phyloP scores from a whole-genome alignment of 192 early-diverging fungal species.

The Linnemannia zychae region DNA sequence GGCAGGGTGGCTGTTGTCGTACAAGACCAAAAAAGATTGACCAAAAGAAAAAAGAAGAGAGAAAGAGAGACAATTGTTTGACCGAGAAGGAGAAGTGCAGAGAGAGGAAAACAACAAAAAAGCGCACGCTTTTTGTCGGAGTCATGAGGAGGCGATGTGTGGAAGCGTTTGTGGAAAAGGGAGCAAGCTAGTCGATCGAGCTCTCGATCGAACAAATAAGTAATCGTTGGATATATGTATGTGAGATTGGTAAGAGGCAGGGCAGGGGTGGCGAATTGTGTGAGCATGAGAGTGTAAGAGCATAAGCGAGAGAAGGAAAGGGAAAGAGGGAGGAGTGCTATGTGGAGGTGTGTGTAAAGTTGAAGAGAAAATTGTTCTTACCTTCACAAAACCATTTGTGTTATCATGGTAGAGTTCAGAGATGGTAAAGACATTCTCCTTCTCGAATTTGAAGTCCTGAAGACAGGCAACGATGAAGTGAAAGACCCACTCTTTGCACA shows the following conservation, averaged over 20 bases:
- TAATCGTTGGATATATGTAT: no score
- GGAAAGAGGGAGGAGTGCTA: neutral
- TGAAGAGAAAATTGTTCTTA: conserved; percentile 38
- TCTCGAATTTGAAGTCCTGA: conserved; percentile 74
- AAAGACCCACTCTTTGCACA: conserved; percentile 88
- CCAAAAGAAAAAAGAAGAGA: conserved; percentile 1
- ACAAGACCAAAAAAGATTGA: neutral
- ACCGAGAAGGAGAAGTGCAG: neutral
- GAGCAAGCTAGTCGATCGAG: neutral
- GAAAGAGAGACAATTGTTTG: neutral
- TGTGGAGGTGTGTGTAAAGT: neutral
- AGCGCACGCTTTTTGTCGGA: neutral
- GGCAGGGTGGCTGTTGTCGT: neutral
- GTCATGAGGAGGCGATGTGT: neutral
- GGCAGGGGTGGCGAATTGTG: no score
- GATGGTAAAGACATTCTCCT: conserved; percentile 87
- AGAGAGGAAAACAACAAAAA: neutral
- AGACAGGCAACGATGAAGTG: conserved; percentile 90
- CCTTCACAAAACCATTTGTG: conserved; percentile 97
- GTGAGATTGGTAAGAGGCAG: neutral
- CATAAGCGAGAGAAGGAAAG: neutral
- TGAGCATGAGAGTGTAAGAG: neutral
- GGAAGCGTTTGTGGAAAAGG: neutral
- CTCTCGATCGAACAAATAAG: neutral
- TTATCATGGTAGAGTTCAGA: conserved; percentile 94